Percentiles rank a stretch among this genome's conserved stretches.
phyloP scores from a whole-genome alignment of 1,139 yeast genomes.

The Zhuliangozyma parablackwelliae region DNA sequence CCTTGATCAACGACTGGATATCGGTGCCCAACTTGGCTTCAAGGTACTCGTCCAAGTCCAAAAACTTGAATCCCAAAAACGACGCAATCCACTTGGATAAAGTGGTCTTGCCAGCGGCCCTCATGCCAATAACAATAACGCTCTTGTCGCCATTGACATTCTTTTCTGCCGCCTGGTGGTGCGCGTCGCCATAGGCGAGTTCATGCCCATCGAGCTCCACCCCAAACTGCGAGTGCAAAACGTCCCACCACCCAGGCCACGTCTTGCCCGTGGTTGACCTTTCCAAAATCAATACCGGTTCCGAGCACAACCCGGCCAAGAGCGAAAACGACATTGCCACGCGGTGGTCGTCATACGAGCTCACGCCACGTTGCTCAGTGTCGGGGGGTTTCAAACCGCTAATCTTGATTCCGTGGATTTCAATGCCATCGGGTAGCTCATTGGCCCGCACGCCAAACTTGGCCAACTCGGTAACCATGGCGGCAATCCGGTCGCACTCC shows the following conservation, averaged over 20 bases:
- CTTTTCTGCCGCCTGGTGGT: slow-evolving; percentile 11
- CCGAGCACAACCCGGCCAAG: slow-evolving; percentile 55
- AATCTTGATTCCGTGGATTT: slow-evolving; percentile 63
- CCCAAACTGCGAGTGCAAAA: slow-evolving; percentile 64
- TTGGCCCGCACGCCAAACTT: slow-evolving; percentile 85
- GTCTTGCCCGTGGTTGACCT: slow-evolving; percentile 94
- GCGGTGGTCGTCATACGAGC: slow-evolving; percentile 91
- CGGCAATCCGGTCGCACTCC: slow-evolving; percentile 93
- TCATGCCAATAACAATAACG: slow-evolving; percentile 89
- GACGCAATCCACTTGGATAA: slow-evolving; percentile 78
- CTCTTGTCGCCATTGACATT: slow-evolving; percentile 44
- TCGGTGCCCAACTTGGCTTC: slow-evolving; percentile 52
- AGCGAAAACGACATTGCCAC: slow-evolving; percentile 97
- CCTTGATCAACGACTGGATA: slow-evolving; percentile 64
- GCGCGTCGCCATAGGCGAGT: slow-evolving; percentile 16
- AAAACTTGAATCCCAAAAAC: slow-evolving; percentile 62
- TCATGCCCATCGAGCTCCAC: slow-evolving; percentile 70
- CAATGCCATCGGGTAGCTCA: slow-evolving; percentile 91
- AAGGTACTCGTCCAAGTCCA: slow-evolving; percentile 75
- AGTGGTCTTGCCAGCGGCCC: slow-evolving; percentile 96
- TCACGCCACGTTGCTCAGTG: slow-evolving; percentile 49
- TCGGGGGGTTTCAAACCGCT: slow-evolving; percentile 48
- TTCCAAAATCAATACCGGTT: slow-evolving; percentile 72
- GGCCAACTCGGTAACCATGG: slow-evolving; percentile 84
- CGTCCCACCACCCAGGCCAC: slow-evolving; percentile 99